These are phyloP conservation scores for Plectosphaerella plurivora DNA, from an alignment of 2,329 filamentous ascomycete species.

Conservation along the genomic window DNA sequence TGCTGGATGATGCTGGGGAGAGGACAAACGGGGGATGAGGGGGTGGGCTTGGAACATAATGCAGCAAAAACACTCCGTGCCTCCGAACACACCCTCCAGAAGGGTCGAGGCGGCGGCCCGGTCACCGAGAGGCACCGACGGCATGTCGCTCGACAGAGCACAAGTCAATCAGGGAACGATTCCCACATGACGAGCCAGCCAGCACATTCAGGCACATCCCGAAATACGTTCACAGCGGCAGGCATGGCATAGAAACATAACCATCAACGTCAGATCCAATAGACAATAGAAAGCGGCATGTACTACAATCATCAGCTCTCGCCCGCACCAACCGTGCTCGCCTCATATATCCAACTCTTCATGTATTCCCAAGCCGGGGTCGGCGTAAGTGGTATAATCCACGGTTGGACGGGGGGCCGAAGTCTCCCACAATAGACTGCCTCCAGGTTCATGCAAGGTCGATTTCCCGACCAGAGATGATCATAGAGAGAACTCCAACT, in stretches of 20 bases:
- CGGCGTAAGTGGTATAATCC: background rate
- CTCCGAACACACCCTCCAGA: background rate
- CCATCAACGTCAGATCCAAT: background rate
- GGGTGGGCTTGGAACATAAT: slow-evolving; percentile 12
- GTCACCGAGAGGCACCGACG: no score
- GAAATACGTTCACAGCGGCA: no score
- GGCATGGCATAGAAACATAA: background rate
- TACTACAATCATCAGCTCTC: background rate
- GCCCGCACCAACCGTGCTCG: background rate
- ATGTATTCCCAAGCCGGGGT: background rate
- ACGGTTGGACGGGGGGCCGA: no score
- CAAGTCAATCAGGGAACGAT: no score
- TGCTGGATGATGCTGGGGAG: slow-evolving; percentile 39
- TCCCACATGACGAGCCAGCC: no score
- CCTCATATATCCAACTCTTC: background rate
- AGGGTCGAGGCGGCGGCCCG: no score
- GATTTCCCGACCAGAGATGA: no score
- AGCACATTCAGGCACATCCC: no score
- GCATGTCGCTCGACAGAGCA: no score
- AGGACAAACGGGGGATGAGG: slow-evolving; percentile 9
- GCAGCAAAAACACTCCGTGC: slow-evolving; percentile 10
- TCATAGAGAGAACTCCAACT: background rate
- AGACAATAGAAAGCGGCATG: background rate
- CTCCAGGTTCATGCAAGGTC: no score
- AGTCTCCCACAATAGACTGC: no score